Conservation (phyloP, 1,284 basidiomycete species). For the Microbotryomycetes sp. region DNA sequence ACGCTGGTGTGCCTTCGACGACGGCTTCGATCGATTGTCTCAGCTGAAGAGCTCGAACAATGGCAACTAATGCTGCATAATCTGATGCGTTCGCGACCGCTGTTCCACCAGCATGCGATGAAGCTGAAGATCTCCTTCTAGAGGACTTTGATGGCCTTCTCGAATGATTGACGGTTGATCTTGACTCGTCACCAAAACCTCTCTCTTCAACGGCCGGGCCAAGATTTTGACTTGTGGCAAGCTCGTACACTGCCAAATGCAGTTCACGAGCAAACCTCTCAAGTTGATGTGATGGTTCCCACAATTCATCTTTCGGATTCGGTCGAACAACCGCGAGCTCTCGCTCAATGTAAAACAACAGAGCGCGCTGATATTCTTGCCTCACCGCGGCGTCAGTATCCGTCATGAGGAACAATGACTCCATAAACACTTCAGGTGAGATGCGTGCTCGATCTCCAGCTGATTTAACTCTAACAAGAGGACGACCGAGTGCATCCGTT, state of each 20-base stretch:
- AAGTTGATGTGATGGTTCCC: slow-evolving; percentile 32
- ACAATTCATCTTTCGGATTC: slow-evolving; percentile 43
- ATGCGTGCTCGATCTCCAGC: slow-evolving; percentile 48
- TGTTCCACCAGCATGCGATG: slow-evolving; percentile 24
- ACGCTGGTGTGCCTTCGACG: slow-evolving; percentile 74
- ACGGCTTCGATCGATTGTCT: slow-evolving; percentile 65
- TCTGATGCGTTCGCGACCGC: slow-evolving; percentile 58
- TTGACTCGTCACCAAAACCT: slow-evolving; percentile 24
- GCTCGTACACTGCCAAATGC: slow-evolving; percentile 68
- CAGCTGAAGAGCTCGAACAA: slow-evolving; percentile 63
- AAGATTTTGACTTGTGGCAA: slow-evolving; percentile 52
- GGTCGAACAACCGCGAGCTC: slow-evolving; percentile 52
- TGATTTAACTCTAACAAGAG: slow-evolving; percentile 17
- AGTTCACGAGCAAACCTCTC: slow-evolving; percentile 65
- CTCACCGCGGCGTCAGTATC: slow-evolving; percentile 67
- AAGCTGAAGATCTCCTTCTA: slow-evolving; percentile 25
- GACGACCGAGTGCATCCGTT: slow-evolving; percentile 4
- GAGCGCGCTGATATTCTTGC: slow-evolving; percentile 63
- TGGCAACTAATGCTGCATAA: slow-evolving; percentile 63
- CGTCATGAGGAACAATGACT: slow-evolving; percentile 73
- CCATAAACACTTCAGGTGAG: slow-evolving; percentile 77
- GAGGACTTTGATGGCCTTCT: background rate
- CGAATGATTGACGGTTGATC: background rate
- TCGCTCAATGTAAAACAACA: slow-evolving; percentile 63
- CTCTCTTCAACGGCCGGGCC: slow-evolving; percentile 22